A percentile compares a stretch with the other conserved stretches of the same genome.
phyloP scores from a whole-genome alignment of 306 rosid species.

The Nissolia schottii region DNA sequence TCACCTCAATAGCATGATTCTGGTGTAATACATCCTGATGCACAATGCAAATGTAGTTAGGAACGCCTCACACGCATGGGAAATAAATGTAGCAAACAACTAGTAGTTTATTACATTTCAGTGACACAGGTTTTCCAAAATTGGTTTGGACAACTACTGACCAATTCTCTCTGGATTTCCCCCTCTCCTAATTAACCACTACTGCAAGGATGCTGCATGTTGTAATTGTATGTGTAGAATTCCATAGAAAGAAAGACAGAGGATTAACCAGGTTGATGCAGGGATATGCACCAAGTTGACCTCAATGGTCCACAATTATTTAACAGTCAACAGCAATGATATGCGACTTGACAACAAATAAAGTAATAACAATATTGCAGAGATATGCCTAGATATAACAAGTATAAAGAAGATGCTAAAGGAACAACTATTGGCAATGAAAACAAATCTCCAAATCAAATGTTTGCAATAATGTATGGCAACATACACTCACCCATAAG shows the following conservation, averaged over 20 bases:
- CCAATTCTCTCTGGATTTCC: constrained; percentile 7
- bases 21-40: constrained; percentile 34
- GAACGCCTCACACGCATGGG: constrained; percentile 10
- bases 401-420: not conserved
- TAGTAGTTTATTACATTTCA: constrained; percentile 3
- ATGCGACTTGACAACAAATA: constrained; percentile 1
- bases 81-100: constrained; percentile 16
- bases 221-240: constrained; percentile 21
- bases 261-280: constrained; percentile 17
- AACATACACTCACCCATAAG: constrained; percentile 66
- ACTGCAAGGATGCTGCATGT: constrained; percentile 30
- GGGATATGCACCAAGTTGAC: constrained; percentile 21
- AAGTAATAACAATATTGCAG: not conserved
- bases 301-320: constrained; percentile 11
- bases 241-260: constrained; percentile 9
- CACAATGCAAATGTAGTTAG: constrained; percentile 35
- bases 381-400: not conserved
- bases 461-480: not conserved
- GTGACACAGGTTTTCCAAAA: constrained; percentile 16
- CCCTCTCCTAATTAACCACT: constrained; percentile 11
- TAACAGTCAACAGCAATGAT: not conserved
- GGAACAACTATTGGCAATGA: not conserved
- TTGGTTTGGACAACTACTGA: constrained; percentile 6
- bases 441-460: constrained; percentile 1
- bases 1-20: constrained; percentile 36